A percentile compares a stretch with the other conserved stretches of the same genome.
phyloP scores from a whole-genome alignment of 1,284 basidiomycete genomes.

The Retiboletus fuscus region DNA sequence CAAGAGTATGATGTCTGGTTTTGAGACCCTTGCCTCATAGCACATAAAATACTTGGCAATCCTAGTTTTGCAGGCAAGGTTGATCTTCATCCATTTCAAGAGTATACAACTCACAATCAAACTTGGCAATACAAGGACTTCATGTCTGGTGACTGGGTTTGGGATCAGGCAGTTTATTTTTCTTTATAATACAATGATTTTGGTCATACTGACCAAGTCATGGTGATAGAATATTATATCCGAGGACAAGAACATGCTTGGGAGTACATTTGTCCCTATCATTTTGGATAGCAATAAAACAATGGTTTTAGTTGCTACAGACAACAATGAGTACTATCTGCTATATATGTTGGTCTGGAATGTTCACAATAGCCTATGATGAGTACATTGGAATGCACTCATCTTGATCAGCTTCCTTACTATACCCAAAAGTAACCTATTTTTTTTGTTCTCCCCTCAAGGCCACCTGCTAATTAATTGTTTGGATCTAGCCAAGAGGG shows the following conservation, averaged over 20 bases:
- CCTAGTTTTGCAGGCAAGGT: slow-evolving; percentile 43
- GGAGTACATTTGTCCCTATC: slow-evolving; percentile 48
- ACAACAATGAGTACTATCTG: slow-evolving; percentile 50
- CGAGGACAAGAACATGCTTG: slow-evolving; percentile 39
- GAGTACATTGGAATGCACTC: slow-evolving; percentile 44
- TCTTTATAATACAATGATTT: not conserved
- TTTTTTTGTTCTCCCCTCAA: not conserved
- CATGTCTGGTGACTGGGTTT: slow-evolving; percentile 20
- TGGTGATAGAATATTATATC: slow-evolving; percentile 31
- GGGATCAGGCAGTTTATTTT: slow-evolving; percentile 44
- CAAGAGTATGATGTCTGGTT: slow-evolving; percentile 8
- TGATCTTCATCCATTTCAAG: slow-evolving; percentile 45
- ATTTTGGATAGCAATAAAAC: slow-evolving; percentile 54
- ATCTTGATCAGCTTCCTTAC: slow-evolving; percentile 42
- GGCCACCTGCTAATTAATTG: not conserved
- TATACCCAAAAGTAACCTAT: no score
- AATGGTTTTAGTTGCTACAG: slow-evolving; percentile 51
- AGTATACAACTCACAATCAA: slow-evolving; percentile 31
- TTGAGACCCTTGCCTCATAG: not conserved
- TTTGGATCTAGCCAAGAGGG: not conserved
- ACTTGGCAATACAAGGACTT: slow-evolving; percentile 45
- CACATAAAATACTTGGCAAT: slow-evolving; percentile 39
- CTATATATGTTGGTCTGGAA: slow-evolving; percentile 48
- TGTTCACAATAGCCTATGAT: slow-evolving; percentile 46
- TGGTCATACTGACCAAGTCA: not conserved